Evolutionary conservation across 2,329 filamentous ascomycete genomes (phyloP).

Genomic region (Colletotrichum karsti): DNA sequence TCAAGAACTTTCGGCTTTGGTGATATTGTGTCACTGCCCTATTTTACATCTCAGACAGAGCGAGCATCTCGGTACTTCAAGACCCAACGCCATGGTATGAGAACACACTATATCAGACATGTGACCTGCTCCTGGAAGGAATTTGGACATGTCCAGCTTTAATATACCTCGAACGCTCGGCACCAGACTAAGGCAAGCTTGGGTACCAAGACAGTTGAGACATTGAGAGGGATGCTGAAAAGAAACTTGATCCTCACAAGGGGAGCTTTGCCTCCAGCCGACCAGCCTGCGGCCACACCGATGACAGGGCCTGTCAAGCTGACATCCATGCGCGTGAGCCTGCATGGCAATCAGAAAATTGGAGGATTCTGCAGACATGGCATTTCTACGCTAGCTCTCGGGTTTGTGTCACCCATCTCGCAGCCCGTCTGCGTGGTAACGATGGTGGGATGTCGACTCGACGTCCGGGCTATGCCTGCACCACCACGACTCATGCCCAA

Average conservation of each 20-base stretch:
- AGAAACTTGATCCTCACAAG: not conserved
- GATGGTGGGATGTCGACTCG: not conserved
- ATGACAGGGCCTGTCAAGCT: not conserved
- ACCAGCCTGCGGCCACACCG: not conserved
- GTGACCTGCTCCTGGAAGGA: too few species aligned
- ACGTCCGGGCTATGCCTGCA: not conserved
- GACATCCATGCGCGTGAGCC: not conserved
- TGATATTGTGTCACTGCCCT: too few species aligned
- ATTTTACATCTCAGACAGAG: too few species aligned
- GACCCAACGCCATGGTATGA: too few species aligned
- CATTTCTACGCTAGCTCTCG: not conserved
- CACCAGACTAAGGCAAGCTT: not conserved
- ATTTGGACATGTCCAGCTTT: not conserved
- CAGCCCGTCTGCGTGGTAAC: not conserved
- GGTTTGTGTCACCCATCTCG: not conserved
- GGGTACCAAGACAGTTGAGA: not conserved
- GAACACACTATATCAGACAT: too few species aligned
- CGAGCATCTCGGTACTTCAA: too few species aligned
- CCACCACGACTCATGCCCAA: slow-evolving; percentile 2
- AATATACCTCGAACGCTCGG: not conserved
- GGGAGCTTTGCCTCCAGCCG: not conserved
- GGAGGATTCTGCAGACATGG: not conserved
- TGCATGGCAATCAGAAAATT: not conserved
- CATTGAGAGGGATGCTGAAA: not conserved
- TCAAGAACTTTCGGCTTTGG: too few species aligned